Percentiles rank a stretch among this genome's conserved stretches.
Evolutionary conservation across 495 filamentous ascomycete species (phyloP).

Genomic region (Penicillium odoratum): DNA sequence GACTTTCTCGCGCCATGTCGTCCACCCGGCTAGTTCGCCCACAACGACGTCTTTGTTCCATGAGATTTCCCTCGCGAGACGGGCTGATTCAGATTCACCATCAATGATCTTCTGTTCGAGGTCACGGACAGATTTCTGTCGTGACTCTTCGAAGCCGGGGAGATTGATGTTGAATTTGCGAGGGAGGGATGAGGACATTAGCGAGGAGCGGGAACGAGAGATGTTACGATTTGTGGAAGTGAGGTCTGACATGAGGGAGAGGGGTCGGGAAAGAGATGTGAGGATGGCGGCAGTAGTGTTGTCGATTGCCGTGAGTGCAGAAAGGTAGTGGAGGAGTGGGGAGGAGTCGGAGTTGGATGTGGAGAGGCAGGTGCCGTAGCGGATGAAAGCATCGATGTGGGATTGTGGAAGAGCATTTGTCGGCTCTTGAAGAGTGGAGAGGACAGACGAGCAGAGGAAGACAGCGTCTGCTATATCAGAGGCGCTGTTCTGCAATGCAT

Average conservation of each 20-base stretch:
- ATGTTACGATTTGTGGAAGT: constrained; percentile 62
- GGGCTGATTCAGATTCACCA: constrained; percentile 61
- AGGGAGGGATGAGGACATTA: constrained; percentile 51
- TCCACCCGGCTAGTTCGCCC: constrained; percentile 88
- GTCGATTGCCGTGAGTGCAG: constrained; percentile 70
- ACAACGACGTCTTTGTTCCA: constrained; percentile 95
- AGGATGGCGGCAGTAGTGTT: constrained; percentile 80
- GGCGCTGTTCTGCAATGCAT: constrained; percentile 35
- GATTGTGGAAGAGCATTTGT: constrained; percentile 58
- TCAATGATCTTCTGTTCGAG: constrained; percentile 70
- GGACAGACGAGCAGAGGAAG: constrained; percentile 53
- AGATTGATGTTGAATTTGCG: constrained; percentile 54
- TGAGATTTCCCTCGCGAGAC: constrained; percentile 72
- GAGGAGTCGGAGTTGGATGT: constrained; percentile 67
- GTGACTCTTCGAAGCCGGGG: constrained; percentile 77
- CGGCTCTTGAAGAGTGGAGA: constrained; percentile 49
- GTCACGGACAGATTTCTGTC: constrained; percentile 76
- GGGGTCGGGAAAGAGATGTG: constrained; percentile 76
- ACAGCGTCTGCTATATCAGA: constrained; percentile 71
- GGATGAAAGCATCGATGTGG: constrained; percentile 69
- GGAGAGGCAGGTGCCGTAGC: constrained; percentile 65
- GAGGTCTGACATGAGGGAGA: constrained; percentile 72
- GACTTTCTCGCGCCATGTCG: constrained; percentile 78
- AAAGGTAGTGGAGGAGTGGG: constrained; percentile 71
- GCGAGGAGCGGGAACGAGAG: constrained; percentile 70